Evolutionary conservation across 768 basidiomycete species (phyloP).

Genomic region (Chalciporus piperatus): DNA sequence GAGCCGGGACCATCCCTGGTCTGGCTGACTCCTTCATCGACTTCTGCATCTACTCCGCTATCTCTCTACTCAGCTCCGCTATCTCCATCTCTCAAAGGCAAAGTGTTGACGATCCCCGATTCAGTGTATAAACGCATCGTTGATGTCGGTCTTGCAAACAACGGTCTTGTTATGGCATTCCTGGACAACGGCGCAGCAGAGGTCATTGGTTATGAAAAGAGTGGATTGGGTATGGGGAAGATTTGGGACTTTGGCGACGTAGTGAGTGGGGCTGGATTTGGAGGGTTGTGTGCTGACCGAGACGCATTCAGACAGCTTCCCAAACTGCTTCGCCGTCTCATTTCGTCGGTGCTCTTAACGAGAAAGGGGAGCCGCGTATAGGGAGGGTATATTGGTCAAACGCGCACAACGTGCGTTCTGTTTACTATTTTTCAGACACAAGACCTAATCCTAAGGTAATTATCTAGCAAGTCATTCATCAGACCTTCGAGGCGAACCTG

Average conservation of each 20-base stretch:
- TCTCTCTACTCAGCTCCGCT: constrained; percentile 40
- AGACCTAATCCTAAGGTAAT: constrained; percentile 1
- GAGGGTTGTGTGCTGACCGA: not conserved
- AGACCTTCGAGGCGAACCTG: constrained; percentile 52
- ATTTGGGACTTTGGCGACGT: constrained; percentile 58
- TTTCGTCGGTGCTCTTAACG: constrained; percentile 57
- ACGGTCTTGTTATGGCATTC: constrained; percentile 62
- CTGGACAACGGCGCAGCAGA: constrained; percentile 53
- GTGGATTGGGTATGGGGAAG: constrained; percentile 40
- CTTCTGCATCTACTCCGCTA: constrained; percentile 4
- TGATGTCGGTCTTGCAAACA: constrained; percentile 56
- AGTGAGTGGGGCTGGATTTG: constrained; percentile 35
- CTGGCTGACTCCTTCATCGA: constrained; percentile 35
- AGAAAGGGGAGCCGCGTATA: constrained; percentile 51
- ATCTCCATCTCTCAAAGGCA: constrained; percentile 48
- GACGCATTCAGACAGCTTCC: constrained; percentile 38
- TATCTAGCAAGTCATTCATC: constrained; percentile 49
- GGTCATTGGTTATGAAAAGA: constrained; percentile 45
- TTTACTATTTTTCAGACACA: not conserved
- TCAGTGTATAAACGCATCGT: constrained; percentile 49
- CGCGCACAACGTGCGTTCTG: constrained; percentile 43
- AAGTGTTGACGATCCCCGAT: constrained; percentile 42
- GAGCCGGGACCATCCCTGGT: constrained; percentile 21
- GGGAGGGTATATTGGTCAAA: constrained; percentile 69
- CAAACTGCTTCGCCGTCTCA: constrained; percentile 44